phyloP scores from a whole-genome alignment of 148 eudicot genomes.

The Silene conica region DNA sequence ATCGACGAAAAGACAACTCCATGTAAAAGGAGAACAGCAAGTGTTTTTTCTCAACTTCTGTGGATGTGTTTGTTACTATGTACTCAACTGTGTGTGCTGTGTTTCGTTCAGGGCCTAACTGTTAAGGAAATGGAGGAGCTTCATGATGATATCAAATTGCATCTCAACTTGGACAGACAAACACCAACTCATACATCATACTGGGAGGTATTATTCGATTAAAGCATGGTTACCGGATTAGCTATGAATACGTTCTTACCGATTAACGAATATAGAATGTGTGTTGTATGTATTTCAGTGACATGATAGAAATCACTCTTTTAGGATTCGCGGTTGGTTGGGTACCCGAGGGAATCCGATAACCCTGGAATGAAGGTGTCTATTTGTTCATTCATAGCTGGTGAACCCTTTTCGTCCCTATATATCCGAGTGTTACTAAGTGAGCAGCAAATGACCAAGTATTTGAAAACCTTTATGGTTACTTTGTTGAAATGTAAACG shows the following conservation, averaged over 20 bases:
- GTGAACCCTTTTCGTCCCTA: not conserved
- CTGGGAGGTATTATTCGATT: slow-evolving; percentile 55
- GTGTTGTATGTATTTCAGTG: no score
- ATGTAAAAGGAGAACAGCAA: not conserved
- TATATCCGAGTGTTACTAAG: not conserved
- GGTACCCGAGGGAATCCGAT: no score
- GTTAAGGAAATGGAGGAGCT: slow-evolving; percentile 93
- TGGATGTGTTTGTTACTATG: not conserved
- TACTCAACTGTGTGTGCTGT: slow-evolving; percentile 3
- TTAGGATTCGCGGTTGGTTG: no score
- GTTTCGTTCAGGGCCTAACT: slow-evolving; percentile 64
- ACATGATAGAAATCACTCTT: no score
- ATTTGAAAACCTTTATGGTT: not conserved
- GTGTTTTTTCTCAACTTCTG: not conserved
- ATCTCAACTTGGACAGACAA: slow-evolving; percentile 75
- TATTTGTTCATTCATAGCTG: not conserved
- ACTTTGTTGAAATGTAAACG: not conserved
- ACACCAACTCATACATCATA: slow-evolving; percentile 76
- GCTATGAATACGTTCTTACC: no score
- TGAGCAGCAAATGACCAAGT: not conserved
- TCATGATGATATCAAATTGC: slow-evolving; percentile 85
- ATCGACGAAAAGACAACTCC: no score
- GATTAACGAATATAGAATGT: no score
- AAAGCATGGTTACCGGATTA: no score
- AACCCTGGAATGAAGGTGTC: not conserved